These are phyloP conservation scores for Alternaria rosae DNA, from an alignment of 2,329 filamentous ascomycete genomes.

Conservation along the genomic window DNA sequence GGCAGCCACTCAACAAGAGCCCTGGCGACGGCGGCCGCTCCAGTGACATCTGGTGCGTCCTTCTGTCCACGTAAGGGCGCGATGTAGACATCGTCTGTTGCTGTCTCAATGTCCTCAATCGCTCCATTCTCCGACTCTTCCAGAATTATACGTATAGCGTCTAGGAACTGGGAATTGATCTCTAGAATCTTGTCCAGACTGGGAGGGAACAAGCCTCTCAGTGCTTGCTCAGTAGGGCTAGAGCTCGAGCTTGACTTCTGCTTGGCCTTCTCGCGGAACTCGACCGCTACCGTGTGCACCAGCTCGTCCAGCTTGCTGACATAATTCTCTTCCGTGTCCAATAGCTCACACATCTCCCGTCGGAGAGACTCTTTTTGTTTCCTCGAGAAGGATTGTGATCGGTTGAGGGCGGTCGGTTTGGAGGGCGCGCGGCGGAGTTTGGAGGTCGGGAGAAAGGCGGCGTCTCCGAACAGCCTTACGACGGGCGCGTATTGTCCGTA, in stretches of 20 bases:
- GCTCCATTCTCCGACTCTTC: slow-evolving; percentile 85
- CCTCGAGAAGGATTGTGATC: slow-evolving; percentile 77
- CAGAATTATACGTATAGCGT: slow-evolving; percentile 76
- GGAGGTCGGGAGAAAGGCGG: slow-evolving; percentile 85
- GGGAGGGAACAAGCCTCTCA: slow-evolving; percentile 80
- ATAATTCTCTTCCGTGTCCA: slow-evolving; percentile 94
- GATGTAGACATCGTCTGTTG: slow-evolving; percentile 50
- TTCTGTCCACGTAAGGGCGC: slow-evolving; percentile 45
- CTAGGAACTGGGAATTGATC: slow-evolving; percentile 81
- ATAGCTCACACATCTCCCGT: slow-evolving; percentile 86
- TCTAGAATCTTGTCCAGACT: slow-evolving; percentile 82
- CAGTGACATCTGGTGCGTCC: slow-evolving; percentile 72
- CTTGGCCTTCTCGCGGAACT: slow-evolving; percentile 76
- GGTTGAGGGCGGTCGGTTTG: slow-evolving; percentile 80
- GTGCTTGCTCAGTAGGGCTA: slow-evolving; percentile 74
- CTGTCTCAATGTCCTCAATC: slow-evolving; percentile 74
- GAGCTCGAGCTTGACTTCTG: slow-evolving; percentile 65
- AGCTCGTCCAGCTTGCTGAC: slow-evolving; percentile 86
- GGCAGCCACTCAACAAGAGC: slow-evolving; percentile 92
- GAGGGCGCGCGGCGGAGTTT: slow-evolving; percentile 86
- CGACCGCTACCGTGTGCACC: slow-evolving; percentile 79
- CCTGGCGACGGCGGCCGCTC: slow-evolving; percentile 78
- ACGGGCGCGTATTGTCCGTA: slow-evolving; percentile 81
- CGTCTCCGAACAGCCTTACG: slow-evolving; percentile 80
- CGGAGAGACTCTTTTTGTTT: slow-evolving; percentile 85